phyloP scores from a whole-genome alignment of 306 rosid species.

The Quercus parvula region DNA sequence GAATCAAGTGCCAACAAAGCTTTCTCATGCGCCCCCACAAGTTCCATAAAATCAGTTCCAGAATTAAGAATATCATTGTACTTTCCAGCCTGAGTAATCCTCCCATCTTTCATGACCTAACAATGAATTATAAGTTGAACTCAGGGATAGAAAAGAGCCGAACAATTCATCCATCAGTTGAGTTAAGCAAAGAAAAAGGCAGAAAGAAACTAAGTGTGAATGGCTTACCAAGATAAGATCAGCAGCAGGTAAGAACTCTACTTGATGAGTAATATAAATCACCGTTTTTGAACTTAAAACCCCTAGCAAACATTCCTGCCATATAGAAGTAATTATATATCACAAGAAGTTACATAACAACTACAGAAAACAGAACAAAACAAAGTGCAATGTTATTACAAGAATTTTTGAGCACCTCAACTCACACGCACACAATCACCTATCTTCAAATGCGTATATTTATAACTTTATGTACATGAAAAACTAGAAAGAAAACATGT shows the following conservation, averaged over 20 bases:
- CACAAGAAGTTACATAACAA: neutral
- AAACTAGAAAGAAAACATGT: neutral
- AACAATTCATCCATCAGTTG: neutral
- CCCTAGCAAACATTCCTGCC: slow-evolving; percentile 79
- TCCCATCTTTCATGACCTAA: slow-evolving; percentile 89
- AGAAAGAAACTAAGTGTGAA: neutral
- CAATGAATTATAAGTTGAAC: neutral
- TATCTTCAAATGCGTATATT: too few relatives aligned
- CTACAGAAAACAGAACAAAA: neutral
- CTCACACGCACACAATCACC: too few relatives aligned
- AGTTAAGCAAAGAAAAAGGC: neutral
- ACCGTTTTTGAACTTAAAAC: slow-evolving; percentile 69
- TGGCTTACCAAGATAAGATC: slow-evolving; percentile 72
- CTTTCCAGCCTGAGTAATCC: slow-evolving; percentile 73
- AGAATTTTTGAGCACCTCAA: too few relatives aligned
- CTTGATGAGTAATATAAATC: slow-evolving; percentile 83
- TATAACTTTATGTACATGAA: too few relatives aligned
- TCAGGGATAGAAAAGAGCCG: neutral
- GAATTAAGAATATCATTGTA: slow-evolving; percentile 58
- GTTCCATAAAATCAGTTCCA: slow-evolving; percentile 75
- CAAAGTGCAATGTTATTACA: neutral
- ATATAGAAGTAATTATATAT: neutral
- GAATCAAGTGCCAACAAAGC: slow-evolving; percentile 66
- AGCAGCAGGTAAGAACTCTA: slow-evolving; percentile 82
- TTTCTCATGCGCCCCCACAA: slow-evolving; percentile 76